Base-by-base conservation (phyloP, 2,329 filamentous ascomycete species). In the Zarea fungicola region DNA sequence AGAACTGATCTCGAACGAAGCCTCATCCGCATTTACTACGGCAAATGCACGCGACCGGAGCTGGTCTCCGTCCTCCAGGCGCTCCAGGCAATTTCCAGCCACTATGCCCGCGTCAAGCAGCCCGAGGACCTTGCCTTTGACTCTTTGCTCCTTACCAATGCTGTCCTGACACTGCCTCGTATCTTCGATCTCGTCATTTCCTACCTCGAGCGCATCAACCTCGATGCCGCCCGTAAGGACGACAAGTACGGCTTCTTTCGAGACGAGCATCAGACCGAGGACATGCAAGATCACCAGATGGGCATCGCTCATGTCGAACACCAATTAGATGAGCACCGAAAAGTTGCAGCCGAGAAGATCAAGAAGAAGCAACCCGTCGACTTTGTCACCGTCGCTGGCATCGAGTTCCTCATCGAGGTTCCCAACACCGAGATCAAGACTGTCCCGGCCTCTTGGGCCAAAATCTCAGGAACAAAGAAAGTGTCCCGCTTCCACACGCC, bases 231-330 rank as follows among this genome's bases (percentile, higher is more conserved):
- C 0, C 85, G 84, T 42, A 81, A 80, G 21, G 85, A 97, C 60
- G 91, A 99, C 74, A 96, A 96, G 64, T 97, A 96, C 64, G 75
- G 78, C 29, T 99, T 99, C 73, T 96, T 99, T 65, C 81, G 85
- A 6, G 89, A 96, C 54, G 80, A 85, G 32, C 79, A 89, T 54
- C 92, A 96, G 66, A 95, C 87, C 0, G 91, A 96, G 22, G 86
- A 83, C 36, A 96, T 99, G 56, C 84, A 84, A 18, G 84, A 92
- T 57, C 84, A 95, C 61, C 96, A 96, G 65, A 73, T 95, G 29
- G 88, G 88, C 53, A 99, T 99, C 56, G 89, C 84, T n/a, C 84
- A 83, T 19, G 88, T 97, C 5, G 92, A 99, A 67, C 83, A 93
- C 58, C 90, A 96, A 50, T 80, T 99, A 1, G 80, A 92, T 52